Conservation (phyloP, 2,329 filamentous ascomycete genomes). For the Ophiocordyceps camponoti-leonardi region DNA sequence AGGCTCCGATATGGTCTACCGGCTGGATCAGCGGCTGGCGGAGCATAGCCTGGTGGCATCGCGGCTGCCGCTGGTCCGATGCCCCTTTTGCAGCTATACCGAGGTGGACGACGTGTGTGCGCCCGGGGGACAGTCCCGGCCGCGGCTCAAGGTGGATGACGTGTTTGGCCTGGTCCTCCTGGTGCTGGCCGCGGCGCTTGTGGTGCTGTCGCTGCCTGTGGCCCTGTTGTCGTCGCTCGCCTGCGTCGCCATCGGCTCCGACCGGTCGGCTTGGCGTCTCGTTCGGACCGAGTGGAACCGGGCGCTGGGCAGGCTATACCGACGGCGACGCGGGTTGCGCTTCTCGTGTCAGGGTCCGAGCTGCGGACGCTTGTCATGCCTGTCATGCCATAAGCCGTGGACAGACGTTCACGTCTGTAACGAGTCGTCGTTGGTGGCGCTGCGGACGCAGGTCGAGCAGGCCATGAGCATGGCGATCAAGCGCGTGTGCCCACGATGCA, state of each 20-base stretch:
- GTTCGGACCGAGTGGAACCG: conserved; percentile 31
- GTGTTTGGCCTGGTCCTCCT: conserved; percentile 32
- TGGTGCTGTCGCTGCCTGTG: conserved; percentile 38
- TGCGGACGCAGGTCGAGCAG: conserved; percentile 80
- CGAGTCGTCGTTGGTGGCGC: conserved; percentile 62
- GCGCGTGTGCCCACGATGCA: conserved; percentile 82
- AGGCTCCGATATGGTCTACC: conserved; percentile 53
- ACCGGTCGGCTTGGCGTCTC: conserved; percentile 22
- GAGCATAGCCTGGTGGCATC: conserved; percentile 60
- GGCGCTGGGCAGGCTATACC: conserved; percentile 49
- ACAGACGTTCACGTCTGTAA: conserved; percentile 79
- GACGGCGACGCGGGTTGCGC: conserved; percentile 53
- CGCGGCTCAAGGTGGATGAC: conserved; percentile 37
- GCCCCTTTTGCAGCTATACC: conserved; percentile 82
- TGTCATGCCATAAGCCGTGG: conserved; percentile 71
- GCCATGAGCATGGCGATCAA: conserved; percentile 91
- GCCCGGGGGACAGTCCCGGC: conserved; percentile 32
- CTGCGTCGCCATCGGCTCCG: conserved; percentile 25
- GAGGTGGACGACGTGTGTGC: conserved; percentile 68
- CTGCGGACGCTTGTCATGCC: conserved; percentile 59
- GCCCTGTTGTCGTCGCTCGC: conserved; percentile 28
- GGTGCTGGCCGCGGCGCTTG: conserved; percentile 30
- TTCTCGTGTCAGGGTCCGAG: conserved; percentile 58
- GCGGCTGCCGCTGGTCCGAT: conserved; percentile 59
- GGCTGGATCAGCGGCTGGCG: conserved; percentile 64